Evolutionary conservation across 306 rosid genomes (phyloP), one percentile per base, ranked within the genome.

Genomic region (Betula pendula): DNA sequence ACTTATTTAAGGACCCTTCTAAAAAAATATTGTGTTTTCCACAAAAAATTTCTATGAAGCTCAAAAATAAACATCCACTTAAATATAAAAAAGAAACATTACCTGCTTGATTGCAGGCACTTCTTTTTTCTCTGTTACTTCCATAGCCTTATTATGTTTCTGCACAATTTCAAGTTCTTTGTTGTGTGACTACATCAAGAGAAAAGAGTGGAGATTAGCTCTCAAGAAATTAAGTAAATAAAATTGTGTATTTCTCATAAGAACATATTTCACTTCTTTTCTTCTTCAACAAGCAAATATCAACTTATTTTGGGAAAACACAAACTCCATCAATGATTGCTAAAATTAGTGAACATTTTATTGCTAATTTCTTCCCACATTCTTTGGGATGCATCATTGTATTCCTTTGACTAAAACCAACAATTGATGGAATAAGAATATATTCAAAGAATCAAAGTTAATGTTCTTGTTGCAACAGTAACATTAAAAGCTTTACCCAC

Each of bases 41-140:
- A n/a, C n/a, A n/a, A n/a, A n/a, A n/a, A n/a, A n/a, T n/a, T n/a
- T n/a, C n/a, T n/a, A n/a, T n/a, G n/a, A n/a, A n/a, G n/a, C n/a
- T n/a, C n/a, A n/a, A n/a, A n/a, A n/a, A n/a, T n/a, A n/a, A n/a
- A n/a, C n/a, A n/a, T 38, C 78, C 66, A 60, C 31, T 19, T 6
- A 24, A 71, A 40, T 66, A 35, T 31, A 16, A 16, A 66, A 16
- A 70, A 51, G 82, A 84, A 59, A 63, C 48, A 72, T 74, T 86
- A 81, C 89, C 38, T 77, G 74, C 24, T 45, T 72, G 65, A 40
- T 68, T 3, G 68, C 50, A 15, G 73, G 58, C 69, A 75, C 75
- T 80, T 82, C 80, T 22, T 76, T 67, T 49, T 80, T 80, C 63
- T 70, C 84, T 10, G 73, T 38, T 74, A 77, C 71, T 71, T 80